Evolutionary conservation across 176 grass and related monocot genomes (phyloP).

Genomic region (Oryza coarctata): DNA sequence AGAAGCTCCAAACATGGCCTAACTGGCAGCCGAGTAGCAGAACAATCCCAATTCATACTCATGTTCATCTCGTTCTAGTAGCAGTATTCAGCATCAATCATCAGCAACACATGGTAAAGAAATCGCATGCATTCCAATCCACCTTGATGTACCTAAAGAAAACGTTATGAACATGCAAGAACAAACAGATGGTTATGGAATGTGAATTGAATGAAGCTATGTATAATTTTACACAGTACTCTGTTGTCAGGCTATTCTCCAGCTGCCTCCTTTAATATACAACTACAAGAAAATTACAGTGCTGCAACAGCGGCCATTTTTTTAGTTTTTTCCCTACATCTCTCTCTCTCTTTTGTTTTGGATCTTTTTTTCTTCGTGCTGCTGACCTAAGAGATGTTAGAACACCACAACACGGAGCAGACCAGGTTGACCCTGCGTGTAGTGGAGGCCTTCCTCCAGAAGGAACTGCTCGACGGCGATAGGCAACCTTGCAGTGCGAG

Average conservation of each 20-base stretch:
- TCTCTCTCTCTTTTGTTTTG: conserved; percentile 28
- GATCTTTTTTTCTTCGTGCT: conserved; percentile 20
- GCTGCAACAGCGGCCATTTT: not conserved
- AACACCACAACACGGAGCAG: conserved; percentile 75
- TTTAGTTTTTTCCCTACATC: conserved; percentile 24
- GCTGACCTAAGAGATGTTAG: conserved; percentile 52
- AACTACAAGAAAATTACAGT: conserved; percentile 61
- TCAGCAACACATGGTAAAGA: not conserved
- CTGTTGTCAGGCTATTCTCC: conserved; percentile 73
- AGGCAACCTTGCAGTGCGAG: conserved; percentile 76
- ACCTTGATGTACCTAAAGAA: not conserved
- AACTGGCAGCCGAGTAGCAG: not conserved
- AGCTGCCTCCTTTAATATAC: conserved; percentile 64
- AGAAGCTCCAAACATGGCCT: not conserved
- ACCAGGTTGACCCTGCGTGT: conserved; percentile 83
- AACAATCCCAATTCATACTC: not conserved
- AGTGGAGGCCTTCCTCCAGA: conserved; percentile 72
- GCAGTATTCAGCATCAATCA: not conserved
- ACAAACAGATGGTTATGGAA: conserved; percentile 19
- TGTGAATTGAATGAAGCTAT: conserved; percentile 81
- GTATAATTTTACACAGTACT: conserved; percentile 74
- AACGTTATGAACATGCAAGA: not conserved
- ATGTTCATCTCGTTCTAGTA: not conserved
- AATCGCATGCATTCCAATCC: not conserved
- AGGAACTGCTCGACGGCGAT: conserved; percentile 85